Conservation (phyloP, 352 stramenopile genomes). For the Peronospora belbahrii region DNA sequence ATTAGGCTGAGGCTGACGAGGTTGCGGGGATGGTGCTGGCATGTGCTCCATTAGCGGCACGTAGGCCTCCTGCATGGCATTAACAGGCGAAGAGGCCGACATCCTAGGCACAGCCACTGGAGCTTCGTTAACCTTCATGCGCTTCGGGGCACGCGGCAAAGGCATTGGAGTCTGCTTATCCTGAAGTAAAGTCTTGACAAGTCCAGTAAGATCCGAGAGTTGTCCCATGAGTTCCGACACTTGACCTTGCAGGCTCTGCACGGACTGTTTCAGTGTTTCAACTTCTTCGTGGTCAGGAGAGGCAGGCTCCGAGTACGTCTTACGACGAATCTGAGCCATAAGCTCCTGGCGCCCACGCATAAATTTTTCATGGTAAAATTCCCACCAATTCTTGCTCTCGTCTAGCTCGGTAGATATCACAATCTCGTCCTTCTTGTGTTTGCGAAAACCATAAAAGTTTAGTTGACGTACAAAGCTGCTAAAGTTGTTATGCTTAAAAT, state of each 20-base stretch:
- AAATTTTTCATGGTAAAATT: slow-evolving; percentile 91
- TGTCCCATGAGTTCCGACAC: slow-evolving; percentile 75
- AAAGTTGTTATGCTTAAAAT: slow-evolving; percentile 95
- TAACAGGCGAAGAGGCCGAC: slow-evolving; percentile 7
- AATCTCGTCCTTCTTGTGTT: slow-evolving; percentile 89
- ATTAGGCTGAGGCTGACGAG: slow-evolving; percentile 15
- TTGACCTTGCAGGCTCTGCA: slow-evolving; percentile 63
- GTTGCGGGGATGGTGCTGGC: slow-evolving; percentile 6
- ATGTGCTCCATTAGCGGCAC: slow-evolving; percentile 21
- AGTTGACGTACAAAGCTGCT: slow-evolving; percentile 90
- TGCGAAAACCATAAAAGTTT: slow-evolving; percentile 93
- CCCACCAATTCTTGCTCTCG: slow-evolving; percentile 84
- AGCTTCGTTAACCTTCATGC: slow-evolving; percentile 26
- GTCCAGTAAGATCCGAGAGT: slow-evolving; percentile 57
- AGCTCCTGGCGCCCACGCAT: slow-evolving; percentile 76
- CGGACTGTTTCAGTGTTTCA: slow-evolving; percentile 65
- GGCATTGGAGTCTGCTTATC: slow-evolving; percentile 30
- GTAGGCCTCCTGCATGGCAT: slow-evolving; percentile 16
- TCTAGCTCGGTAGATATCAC: slow-evolving; percentile 67
- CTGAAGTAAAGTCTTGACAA: slow-evolving; percentile 66
- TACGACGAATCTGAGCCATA: slow-evolving; percentile 82
- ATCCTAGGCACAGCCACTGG: slow-evolving; percentile 5
- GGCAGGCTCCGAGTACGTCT: slow-evolving; percentile 80
- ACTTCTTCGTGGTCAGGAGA: slow-evolving; percentile 72
- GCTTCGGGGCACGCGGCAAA: slow-evolving; percentile 30